Evolutionary conservation across 106 monocot species (phyloP).

Genomic region (Chionographis japonica): DNA sequence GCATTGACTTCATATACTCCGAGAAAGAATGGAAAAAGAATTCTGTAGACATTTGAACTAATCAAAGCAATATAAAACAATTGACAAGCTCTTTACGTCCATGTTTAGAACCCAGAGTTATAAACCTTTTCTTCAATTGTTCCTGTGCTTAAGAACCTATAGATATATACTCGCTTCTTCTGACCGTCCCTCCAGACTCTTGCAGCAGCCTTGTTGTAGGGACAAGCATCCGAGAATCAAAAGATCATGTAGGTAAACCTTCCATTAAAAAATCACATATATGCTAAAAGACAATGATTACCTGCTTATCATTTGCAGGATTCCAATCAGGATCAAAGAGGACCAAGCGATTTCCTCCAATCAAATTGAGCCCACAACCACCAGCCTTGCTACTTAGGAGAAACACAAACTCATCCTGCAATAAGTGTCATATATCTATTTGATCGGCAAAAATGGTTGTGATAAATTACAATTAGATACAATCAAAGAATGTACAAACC

Average conservation of each 20-base stretch:
- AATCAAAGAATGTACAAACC: slow-evolving; percentile 31
- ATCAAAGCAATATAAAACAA: neutral
- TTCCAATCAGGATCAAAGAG: slow-evolving; percentile 99
- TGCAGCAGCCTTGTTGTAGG: slow-evolving; percentile 70
- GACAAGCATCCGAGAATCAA: neutral
- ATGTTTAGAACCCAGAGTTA: neutral
- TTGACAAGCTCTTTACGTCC: neutral
- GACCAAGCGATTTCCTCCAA: slow-evolving; percentile 94
- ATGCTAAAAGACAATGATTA: slow-evolving; percentile 6
- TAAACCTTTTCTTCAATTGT: slow-evolving; percentile 98
- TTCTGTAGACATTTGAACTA: neutral
- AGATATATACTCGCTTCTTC: slow-evolving; percentile 93
- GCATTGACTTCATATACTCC: neutral
- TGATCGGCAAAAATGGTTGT: neutral
- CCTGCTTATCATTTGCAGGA: slow-evolving; percentile 99
- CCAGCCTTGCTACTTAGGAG: slow-evolving; percentile 99
- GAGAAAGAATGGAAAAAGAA: neutral
- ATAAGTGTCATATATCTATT: slow-evolving; percentile 1
- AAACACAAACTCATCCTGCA: slow-evolving; percentile 97
- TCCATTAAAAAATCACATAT: neutral
- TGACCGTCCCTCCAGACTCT: slow-evolving; percentile 99
- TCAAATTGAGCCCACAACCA: slow-evolving; percentile 98
- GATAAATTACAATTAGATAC: neutral
- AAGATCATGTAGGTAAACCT: neutral
- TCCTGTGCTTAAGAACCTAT: slow-evolving; percentile 90